phyloP scores from a whole-genome alignment of 1,284 basidiomycete genomes.

The Cystobasidium slooffiae region DNA sequence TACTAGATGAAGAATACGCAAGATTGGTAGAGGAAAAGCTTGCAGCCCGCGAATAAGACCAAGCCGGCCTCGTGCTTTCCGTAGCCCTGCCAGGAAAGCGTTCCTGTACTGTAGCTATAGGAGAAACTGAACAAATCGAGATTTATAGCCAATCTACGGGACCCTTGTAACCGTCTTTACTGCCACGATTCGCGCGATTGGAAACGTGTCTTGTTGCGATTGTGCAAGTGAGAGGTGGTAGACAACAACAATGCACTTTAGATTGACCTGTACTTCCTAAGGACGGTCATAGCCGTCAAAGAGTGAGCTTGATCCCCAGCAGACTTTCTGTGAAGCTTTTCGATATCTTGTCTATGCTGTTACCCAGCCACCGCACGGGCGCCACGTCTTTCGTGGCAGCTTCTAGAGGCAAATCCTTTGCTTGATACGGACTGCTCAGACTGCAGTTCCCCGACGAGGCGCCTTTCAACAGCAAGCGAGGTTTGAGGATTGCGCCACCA shows the following conservation, averaged over 20 bases:
- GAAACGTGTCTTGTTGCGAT: too few species aligned
- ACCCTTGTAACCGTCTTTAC: too few species aligned
- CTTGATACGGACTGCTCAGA: not conserved
- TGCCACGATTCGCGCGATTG: too few species aligned
- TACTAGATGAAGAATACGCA: conserved; percentile 44
- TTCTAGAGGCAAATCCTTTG: not conserved
- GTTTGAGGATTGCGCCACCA: conserved; percentile 23
- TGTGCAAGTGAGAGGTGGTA: too few species aligned
- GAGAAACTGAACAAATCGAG: too few species aligned
- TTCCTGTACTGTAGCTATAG: too few species aligned
- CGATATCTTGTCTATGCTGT: conserved; percentile 15
- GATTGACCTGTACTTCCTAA: too few species aligned
- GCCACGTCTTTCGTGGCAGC: not conserved
- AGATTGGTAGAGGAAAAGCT: conserved; percentile 26
- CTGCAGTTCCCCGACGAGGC: not conserved
- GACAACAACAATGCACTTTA: too few species aligned
- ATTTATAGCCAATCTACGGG: too few species aligned
- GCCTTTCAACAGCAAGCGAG: conserved; percentile 6
- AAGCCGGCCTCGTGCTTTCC: too few species aligned
- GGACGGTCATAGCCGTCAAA: not conserved
- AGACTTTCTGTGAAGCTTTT: conserved; percentile 19
- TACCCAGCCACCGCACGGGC: conserved; percentile 6
- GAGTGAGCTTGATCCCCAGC: conserved; percentile 35
- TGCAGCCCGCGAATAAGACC: not conserved
- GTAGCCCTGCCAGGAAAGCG: not conserved